phyloP scores from a whole-genome alignment of 192 early-diverging fungal genomes.

The Gonapodya sp. region DNA sequence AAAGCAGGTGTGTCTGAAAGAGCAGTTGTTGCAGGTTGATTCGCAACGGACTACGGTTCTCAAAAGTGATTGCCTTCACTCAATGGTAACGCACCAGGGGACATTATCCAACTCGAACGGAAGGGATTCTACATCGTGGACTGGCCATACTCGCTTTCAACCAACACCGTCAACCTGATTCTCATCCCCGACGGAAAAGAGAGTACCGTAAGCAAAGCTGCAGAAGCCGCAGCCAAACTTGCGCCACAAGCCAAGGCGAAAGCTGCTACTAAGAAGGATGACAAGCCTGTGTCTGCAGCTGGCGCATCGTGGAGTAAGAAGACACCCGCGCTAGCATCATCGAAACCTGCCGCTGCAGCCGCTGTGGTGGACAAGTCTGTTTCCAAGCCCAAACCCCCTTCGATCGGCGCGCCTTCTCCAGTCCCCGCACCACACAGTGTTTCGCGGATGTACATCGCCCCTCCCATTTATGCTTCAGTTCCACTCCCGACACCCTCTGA shows the following conservation, averaged over 20 bases:
- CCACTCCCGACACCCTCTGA: background rate
- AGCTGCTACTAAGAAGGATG: background rate
- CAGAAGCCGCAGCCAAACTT: conserved; percentile 56
- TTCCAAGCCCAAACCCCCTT: background rate
- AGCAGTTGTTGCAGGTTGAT: too few relatives aligned
- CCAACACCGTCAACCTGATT: conserved; percentile 58
- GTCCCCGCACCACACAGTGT: background rate
- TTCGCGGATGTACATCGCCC: background rate
- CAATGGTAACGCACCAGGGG: conserved; percentile 21
- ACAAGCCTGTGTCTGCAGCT: background rate
- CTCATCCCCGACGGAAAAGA: conserved; percentile 75
- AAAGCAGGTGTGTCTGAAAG: background rate
- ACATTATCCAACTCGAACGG: conserved; percentile 95
- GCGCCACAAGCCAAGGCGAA: conserved; percentile 12
- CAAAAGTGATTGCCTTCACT: background rate
- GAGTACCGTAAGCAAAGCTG: conserved; percentile 38
- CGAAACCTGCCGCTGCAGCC: background rate
- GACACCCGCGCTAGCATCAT: conserved; percentile 8
- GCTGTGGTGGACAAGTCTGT: background rate
- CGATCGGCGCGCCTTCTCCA: background rate
- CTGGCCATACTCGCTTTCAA: conserved; percentile 30
- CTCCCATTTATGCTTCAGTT: background rate
- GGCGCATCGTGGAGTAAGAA: conserved; percentile 22
- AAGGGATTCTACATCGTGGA: conserved; percentile 93
- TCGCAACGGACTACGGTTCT: too few relatives aligned